Conservation (phyloP, 345 rosid species). For the Populus tremula region DNA sequence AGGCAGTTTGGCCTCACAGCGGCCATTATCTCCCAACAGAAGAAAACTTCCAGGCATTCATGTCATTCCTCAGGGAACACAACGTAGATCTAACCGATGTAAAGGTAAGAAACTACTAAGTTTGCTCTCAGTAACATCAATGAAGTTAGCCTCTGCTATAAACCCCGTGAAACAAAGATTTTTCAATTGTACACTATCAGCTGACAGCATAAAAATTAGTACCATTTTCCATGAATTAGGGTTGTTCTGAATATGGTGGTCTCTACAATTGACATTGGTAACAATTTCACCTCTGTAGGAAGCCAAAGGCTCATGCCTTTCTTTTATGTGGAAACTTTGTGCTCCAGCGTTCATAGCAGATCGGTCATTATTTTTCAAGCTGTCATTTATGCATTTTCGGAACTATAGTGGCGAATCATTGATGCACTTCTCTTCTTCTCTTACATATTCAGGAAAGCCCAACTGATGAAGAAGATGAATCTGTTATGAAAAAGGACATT, state of each 20-base stretch:
- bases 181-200: not conserved
- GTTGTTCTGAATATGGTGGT: not conserved
- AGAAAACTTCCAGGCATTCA: slow-evolving; percentile 77
- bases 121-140: not conserved
- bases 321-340: not conserved
- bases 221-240: not conserved
- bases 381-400: not conserved
- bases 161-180: not conserved
- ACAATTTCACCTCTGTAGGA: not conserved
- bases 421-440: not conserved
- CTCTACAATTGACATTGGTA: not conserved
- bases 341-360: not conserved
- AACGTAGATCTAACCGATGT: slow-evolving; percentile 66
- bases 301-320: not conserved
- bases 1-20: slow-evolving; percentile 97
- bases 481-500: slow-evolving; percentile 17
- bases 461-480: slow-evolving; percentile 55
- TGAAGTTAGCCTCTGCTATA: not conserved
- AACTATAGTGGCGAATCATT: slow-evolving; percentile 7
- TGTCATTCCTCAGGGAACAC: slow-evolving; percentile 63
- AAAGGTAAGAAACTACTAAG: slow-evolving; percentile 31
- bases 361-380: not conserved
- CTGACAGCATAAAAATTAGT: not conserved
- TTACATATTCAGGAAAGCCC: slow-evolving; percentile 54
- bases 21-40: slow-evolving; percentile 97